A percentile compares a stretch with the other conserved stretches of the same genome.
Conservation (phyloP, 345 rosid genomes). For the Hibiscus tridactylites region DNA sequence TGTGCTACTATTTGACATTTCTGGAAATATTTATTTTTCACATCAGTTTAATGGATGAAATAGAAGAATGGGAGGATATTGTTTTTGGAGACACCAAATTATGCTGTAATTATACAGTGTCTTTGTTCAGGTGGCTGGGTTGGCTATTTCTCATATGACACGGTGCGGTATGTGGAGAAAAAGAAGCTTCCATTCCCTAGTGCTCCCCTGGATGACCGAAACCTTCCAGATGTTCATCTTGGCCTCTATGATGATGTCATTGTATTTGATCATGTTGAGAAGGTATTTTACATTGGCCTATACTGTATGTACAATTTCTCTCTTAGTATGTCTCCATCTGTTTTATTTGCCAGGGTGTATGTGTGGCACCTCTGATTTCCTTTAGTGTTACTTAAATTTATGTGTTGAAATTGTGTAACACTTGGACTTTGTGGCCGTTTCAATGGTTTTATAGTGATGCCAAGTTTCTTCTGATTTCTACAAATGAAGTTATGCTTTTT, state of each 20-base stretch:
- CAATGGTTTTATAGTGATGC: not conserved
- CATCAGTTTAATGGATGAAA: not conserved
- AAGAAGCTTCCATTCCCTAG: slow-evolving; percentile 67
- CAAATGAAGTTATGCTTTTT: not conserved
- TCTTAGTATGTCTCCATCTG: not conserved
- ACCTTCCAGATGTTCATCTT: slow-evolving; percentile 85
- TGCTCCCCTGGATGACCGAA: slow-evolving; percentile 82
- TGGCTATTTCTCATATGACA: slow-evolving; percentile 91
- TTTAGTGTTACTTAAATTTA: not conserved
- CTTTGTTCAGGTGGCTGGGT: slow-evolving; percentile 85
- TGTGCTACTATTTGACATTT: not conserved
- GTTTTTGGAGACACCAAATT: not conserved
- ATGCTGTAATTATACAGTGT: slow-evolving; percentile 4
- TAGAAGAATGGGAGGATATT: not conserved
- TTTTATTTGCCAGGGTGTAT: not conserved
- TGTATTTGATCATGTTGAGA: slow-evolving; percentile 86
- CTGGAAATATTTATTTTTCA: not conserved
- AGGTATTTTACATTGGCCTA: slow-evolving; percentile 34
- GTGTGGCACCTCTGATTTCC: not conserved
- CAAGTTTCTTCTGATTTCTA: not conserved
- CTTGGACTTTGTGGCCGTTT: not conserved
- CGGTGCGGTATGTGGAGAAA: slow-evolving; percentile 81
- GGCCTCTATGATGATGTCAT: slow-evolving; percentile 87
- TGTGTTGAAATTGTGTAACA: not conserved
- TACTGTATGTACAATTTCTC: not conserved